Percentiles rank a stretch among this genome's conserved stretches.
phyloP scores from a whole-genome alignment of 345 rosid species.

The Ceriops decandra region DNA sequence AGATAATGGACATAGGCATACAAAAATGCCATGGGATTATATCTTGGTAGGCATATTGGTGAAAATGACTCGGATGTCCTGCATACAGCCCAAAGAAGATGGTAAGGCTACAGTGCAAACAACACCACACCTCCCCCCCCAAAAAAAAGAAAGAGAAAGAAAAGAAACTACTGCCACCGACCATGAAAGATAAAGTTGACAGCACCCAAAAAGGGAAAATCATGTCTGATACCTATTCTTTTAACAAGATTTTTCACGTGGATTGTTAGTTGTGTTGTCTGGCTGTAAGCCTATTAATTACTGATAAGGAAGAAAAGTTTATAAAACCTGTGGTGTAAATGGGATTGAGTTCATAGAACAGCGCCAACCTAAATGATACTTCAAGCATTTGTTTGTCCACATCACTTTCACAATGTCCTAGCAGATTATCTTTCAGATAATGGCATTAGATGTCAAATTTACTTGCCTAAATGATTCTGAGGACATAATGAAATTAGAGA shows the following conservation, averaged over 20 bases:
- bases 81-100: conserved; percentile 31
- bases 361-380: no score
- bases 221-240: background rate
- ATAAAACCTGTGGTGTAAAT: no score
- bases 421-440: no score
- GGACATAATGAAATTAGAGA: conserved; percentile 83
- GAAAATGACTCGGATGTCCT: conserved; percentile 97
- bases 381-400: no score
- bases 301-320: background rate
- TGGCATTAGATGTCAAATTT: conserved; percentile 6
- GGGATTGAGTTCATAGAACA: no score
- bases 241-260: background rate
- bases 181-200: background rate
- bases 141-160: no score
- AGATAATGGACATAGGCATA: conserved; percentile 91
- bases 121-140: background rate
- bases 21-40: conserved; percentile 88
- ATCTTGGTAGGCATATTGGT: conserved; percentile 96
- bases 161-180: no score
- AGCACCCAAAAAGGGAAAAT: background rate
- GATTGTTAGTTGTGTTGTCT: no score
- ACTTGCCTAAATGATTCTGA: conserved; percentile 91
- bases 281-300: background rate
- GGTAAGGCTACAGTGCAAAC: conserved; percentile 10
- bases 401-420: no score